Evolutionary conservation across 371 early-diverging fungal genomes (phyloP).

Genomic region (Mucor plumbeus): DNA sequence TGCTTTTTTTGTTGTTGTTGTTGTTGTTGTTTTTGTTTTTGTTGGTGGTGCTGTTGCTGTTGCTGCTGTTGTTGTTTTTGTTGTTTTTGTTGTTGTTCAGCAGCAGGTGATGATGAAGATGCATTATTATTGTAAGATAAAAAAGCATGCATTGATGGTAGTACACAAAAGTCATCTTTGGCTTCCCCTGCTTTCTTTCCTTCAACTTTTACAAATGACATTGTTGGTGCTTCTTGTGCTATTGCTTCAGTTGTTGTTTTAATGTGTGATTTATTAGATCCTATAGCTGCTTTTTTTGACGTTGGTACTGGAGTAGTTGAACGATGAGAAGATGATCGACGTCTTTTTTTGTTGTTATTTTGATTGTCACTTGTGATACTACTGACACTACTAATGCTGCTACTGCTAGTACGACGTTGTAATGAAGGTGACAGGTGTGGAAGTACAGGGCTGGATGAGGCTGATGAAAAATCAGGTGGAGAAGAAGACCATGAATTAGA

Average conservation of each 20-base stretch:
- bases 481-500: conserved; percentile 17
- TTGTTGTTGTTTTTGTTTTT: not conserved
- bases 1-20: conserved; percentile 6
- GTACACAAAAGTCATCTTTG: conserved; percentile 21
- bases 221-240: conserved; percentile 2
- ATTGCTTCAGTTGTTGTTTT: not conserved
- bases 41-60: not conserved
- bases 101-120: conserved; percentile 15
- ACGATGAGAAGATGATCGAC: conserved; percentile 1
- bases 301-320: not conserved
- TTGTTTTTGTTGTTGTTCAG: conserved; percentile 1
- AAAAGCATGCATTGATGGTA: conserved; percentile 37
- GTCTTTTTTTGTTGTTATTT: conserved; percentile 2
- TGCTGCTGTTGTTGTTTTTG: conserved; percentile 8
- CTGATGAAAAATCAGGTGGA: conserved; percentile 19
- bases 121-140: conserved; percentile 25
- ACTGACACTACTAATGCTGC: conserved; percentile 40
- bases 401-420: conserved; percentile 47
- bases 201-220: conserved; percentile 1
- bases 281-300: not conserved
- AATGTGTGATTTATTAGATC: too few relatives aligned
- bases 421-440: conserved; percentile 45
- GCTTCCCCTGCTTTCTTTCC: conserved; percentile 9
- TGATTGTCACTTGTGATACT: conserved; percentile 20
- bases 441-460: conserved; percentile 33